Conservation (phyloP, 257 asterid species). For the Salvia hispanica region DNA sequence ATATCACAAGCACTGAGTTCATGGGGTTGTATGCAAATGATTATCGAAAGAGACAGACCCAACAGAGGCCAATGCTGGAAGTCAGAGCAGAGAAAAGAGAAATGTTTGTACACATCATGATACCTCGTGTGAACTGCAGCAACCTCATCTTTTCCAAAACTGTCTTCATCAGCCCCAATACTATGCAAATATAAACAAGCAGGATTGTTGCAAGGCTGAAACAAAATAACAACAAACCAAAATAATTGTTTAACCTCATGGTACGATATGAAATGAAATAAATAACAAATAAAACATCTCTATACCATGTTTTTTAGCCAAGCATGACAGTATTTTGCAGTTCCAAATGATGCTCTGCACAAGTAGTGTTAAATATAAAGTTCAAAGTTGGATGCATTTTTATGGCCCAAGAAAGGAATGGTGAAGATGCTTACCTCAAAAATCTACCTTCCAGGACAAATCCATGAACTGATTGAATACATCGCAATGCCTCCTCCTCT, state of each 20-base stretch:
- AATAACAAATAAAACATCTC: constrained; percentile 26
- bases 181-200: constrained; percentile 89
- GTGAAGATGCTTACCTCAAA: constrained; percentile 62
- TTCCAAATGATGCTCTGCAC: constrained; percentile 97
- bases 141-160: constrained; percentile 92
- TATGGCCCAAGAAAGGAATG: constrained; percentile 26
- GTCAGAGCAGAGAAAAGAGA: constrained; percentile 4
- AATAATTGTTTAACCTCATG: constrained; percentile 26
- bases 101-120: not conserved
- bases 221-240: constrained; percentile 30
- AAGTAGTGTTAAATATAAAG: constrained; percentile 25
- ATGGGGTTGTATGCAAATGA: constrained; percentile 4
- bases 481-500: constrained; percentile 91
- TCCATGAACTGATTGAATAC: constrained; percentile 93
- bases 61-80: constrained; percentile 20
- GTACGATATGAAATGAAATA: constrained; percentile 12
- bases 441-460: constrained; percentile 78
- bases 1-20: too few species aligned
- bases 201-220: constrained; percentile 89
- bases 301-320: constrained; percentile 93
- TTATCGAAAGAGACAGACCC: constrained; percentile 4
- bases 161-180: constrained; percentile 91
- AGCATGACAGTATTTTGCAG: constrained; percentile 97
- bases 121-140: constrained; percentile 98
- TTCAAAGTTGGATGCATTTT: not conserved